Base-by-base conservation (phyloP, 2,329 filamentous ascomycete genomes). In the Diaporthe destruens region DNA sequence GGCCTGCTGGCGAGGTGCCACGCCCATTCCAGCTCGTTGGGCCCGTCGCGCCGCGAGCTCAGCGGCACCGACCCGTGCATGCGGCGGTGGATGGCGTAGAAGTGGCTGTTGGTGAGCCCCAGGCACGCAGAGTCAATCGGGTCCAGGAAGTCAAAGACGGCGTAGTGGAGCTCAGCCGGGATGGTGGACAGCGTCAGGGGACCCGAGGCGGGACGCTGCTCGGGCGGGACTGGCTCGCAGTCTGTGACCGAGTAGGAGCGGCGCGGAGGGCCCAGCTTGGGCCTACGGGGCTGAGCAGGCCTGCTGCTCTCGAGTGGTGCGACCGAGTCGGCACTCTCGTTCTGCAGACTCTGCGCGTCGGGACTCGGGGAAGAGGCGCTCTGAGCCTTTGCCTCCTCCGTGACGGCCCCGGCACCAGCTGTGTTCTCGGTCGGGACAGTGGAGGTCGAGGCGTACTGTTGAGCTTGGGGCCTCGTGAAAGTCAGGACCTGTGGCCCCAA, bases 121-220 rank as follows among this genome's bases (percentile, higher is more conserved):
- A 92, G 82, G 78, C 89, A 91, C 51, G 87, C 88, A 77, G 89
- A 88, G 80, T 92, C 90, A 75, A 92, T 90, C 63, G 88, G 88
- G 80, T 92, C 90, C 72, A 92, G 86, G 75, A 88, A 87, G 79
- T 90, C 88, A 77, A 91, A 89, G 75, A 92, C 84, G 74, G 85
- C 82, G 75, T 87, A 90, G 79, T 91, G 89, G 14, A 92, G 82
- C 80, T 92, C 90, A 0, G 85, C 80, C 18, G 90, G 89, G 2
- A 92, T 84, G 68, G 88, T 85, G 49, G 84, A 77, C 9, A 91
- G 81, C 20, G 83, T 83, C 61, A 88, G 81, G 63, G 81, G 77
- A 7, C 87, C 85, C 16, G 59, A 69, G 9, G 72, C 47, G 1
- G 86, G 86, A 66, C 80, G 82, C 66, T 88, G 86, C 66, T 84